A percentile compares a stretch with the other conserved stretches of the same genome.
Conservation (phyloP, 2,329 filamentous ascomycete species). For the Fusarium veterinarium region DNA sequence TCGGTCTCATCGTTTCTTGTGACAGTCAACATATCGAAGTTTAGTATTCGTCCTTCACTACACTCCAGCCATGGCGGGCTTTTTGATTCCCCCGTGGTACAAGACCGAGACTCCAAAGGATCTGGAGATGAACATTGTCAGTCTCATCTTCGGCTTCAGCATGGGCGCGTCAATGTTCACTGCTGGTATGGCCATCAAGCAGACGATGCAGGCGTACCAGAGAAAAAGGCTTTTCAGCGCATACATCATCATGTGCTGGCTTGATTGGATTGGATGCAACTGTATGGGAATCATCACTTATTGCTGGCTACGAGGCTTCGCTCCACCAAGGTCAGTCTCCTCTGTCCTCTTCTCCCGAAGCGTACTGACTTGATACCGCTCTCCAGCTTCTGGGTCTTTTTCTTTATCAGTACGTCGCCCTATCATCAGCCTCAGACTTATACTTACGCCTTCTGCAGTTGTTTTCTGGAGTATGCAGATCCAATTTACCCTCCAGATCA, state of each 20-base stretch:
- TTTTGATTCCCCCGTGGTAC: constrained; percentile 31
- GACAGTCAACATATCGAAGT: accelerated
- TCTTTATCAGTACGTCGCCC: constrained; percentile 26
- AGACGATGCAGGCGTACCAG: constrained; percentile 10
- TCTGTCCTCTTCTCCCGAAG: accelerated
- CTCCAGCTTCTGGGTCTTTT: constrained; percentile 31
- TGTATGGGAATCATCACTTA: constrained; percentile 30
- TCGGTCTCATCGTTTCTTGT: neutral
- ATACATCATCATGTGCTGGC: constrained; percentile 35
- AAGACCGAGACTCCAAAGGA: constrained; percentile 3
- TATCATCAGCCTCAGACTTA: accelerated
- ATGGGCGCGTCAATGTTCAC: constrained; percentile 28
- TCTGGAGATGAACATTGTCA: constrained; percentile 26
- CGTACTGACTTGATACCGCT: neutral
- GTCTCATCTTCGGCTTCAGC: constrained; percentile 33
- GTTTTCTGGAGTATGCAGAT: constrained; percentile 35
- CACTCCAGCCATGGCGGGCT: constrained; percentile 16
- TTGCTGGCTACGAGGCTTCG: constrained; percentile 11
- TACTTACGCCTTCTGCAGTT: constrained; percentile 3
- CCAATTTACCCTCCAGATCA: constrained; percentile 33
- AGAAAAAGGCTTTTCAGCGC: constrained; percentile 15
- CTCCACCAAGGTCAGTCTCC: constrained; percentile 7
- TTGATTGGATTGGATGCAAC: constrained; percentile 33
- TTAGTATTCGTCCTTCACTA: too few relatives aligned
- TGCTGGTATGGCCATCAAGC: constrained; percentile 8